A percentile compares a stretch with the other conserved stretches of the same genome.
Conservation (phyloP, 331 rosid genomes). For the Pyracantha coccinea region DNA sequence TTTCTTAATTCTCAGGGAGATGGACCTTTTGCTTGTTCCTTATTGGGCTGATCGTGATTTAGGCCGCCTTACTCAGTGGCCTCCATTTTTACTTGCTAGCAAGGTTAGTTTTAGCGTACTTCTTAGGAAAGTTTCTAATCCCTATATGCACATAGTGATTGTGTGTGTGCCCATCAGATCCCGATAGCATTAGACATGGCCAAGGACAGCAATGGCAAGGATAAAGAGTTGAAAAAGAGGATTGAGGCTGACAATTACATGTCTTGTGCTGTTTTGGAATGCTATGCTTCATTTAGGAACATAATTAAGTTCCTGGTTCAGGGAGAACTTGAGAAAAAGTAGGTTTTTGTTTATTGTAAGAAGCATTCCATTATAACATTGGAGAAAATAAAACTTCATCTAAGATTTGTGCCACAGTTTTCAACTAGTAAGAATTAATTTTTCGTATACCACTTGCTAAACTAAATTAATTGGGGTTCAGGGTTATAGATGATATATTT, state of each 20-base stretch:
- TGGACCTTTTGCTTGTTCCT: constrained; percentile 95
- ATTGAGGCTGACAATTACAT: constrained; percentile 64
- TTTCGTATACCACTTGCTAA: background rate
- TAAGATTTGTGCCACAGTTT: background rate
- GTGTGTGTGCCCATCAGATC: constrained; percentile 38
- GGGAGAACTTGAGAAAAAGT: constrained; percentile 67
- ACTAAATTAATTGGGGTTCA: constrained; percentile 21
- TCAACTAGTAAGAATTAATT: background rate
- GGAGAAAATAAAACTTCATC: background rate
- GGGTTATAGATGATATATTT: constrained; percentile 66
- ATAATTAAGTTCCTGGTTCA: constrained; percentile 70
- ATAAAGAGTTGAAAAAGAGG: constrained; percentile 75
- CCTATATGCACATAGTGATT: constrained; percentile 10
- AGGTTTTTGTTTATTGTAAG: constrained; percentile 19
- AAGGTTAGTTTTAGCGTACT: constrained; percentile 49
- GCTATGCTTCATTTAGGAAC: constrained; percentile 91
- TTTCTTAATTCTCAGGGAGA: constrained; percentile 59
- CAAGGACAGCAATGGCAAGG: constrained; percentile 97
- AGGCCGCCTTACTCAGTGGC: constrained; percentile 81
- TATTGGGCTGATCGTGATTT: constrained; percentile 96
- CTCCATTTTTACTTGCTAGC: constrained; percentile 99
- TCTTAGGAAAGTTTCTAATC: constrained; percentile 7
- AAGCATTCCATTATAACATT: background rate
- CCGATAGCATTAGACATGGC: constrained; percentile 99
- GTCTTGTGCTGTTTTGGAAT: constrained; percentile 92